A percentile compares a stretch with the other conserved stretches of the same genome.
These are phyloP conservation scores for Rhodotorula sphaerocarpa DNA, from an alignment of 768 basidiomycete genomes.

Conservation along the genomic window DNA sequence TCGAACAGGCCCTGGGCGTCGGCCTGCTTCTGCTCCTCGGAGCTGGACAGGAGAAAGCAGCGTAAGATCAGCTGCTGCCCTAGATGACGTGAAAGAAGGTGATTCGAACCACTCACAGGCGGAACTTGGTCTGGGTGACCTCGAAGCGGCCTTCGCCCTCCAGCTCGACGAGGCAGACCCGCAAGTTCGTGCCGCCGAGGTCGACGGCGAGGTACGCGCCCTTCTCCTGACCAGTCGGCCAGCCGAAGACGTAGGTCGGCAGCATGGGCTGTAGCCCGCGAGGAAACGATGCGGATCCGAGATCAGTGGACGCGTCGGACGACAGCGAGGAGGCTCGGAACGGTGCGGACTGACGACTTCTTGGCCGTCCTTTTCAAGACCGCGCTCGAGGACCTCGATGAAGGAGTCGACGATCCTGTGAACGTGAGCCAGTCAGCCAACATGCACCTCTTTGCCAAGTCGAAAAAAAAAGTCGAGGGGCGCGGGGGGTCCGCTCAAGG, in stretches of 20 bases:
- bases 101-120: slow-evolving; percentile 48
- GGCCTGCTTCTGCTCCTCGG: slow-evolving; percentile 95
- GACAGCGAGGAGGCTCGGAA: background rate
- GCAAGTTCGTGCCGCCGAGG: slow-evolving; percentile 69
- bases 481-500: background rate
- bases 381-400: slow-evolving; percentile 79
- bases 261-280: slow-evolving; percentile 67
- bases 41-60: slow-evolving; percentile 35
- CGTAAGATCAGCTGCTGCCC: background rate
- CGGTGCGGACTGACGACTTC: slow-evolving; percentile 61
- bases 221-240: slow-evolving; percentile 79
- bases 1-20: slow-evolving; percentile 95
- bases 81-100: background rate
- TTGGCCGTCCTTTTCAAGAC: slow-evolving; percentile 71
- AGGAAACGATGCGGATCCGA: too few species aligned
- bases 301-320: too few species aligned
- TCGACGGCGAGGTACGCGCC: slow-evolving; percentile 81
- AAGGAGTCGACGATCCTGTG: slow-evolving; percentile 90
- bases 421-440: slow-evolving; percentile 25
- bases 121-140: slow-evolving; percentile 94
- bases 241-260: slow-evolving; percentile 85
- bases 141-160: slow-evolving; percentile 93
- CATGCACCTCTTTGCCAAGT: slow-evolving; percentile 36
- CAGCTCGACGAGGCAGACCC: slow-evolving; percentile 89
- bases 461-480: too few species aligned